Base-by-base conservation (phyloP, 352 stramenopile genomes). In the Phytophthora colocasiae region DNA sequence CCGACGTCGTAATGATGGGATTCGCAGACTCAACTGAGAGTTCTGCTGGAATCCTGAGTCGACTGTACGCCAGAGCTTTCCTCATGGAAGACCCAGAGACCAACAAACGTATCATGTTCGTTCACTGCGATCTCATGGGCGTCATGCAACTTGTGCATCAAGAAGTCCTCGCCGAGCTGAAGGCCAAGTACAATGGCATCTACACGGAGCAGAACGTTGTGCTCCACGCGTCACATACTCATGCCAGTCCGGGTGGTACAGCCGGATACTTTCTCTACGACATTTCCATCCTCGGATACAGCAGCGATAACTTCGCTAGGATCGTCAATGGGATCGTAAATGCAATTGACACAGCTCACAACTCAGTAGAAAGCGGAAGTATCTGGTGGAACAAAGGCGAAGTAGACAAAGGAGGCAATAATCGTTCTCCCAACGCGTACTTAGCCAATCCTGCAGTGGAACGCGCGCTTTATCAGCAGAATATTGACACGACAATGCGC, bases 181-280 rank as follows among this genome's bases (percentile, higher is more conserved):
- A 48, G 19, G 47, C n/a, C 60, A 82, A 77, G 39, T 87, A 82
- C 44, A 53, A 34, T 29, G 60, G 74, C 8, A 8, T 83, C 14
- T 87, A 87, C 78, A 71, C 71, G 1, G 78, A 76, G 45, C 78
- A 91, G 51, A 95, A 92, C 61, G 69, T 93, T 11, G 67, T 81
- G n/a, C 74, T 96, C 1, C 85, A 84, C 56, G 88, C 85, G 24
- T 95, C 85, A 3, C 90, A 97, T 70, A 96, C 89, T n/a, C 90
- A 97, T 62, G 85, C 81, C 17, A 83, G 77, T 1, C 85, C 89
- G 0, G 87, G 76, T 26, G 90, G 90, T 3, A 89, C 88, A 27
- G 63, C 90, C 0, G 83, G 88, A 39, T 94, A 96, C 61, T 79
- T 87, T 17, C 45, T 96, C 2, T 96, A 92, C 70, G 71, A 82